Base-by-base conservation (phyloP, 73 alveolate species). In the Paramecium sexaurelia region DNA sequence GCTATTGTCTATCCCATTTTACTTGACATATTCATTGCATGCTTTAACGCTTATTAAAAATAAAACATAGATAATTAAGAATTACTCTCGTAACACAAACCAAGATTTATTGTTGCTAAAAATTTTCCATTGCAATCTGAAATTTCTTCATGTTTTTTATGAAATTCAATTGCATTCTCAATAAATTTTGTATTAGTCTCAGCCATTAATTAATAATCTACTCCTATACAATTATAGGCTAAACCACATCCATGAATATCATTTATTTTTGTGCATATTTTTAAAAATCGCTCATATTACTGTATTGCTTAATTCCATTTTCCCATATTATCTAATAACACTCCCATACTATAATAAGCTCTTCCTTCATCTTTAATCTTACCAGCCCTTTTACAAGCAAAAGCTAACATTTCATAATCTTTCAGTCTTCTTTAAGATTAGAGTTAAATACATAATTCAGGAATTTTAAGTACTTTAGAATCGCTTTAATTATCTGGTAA, bases 361-460 rank as follows among this genome's bases (percentile, higher is more conserved):
- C 99, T 75, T n/a, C 99, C 99, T 84, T 96, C 99, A 85, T 96
- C 99, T 85, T 97, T 95, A 6, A 97, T 91, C 45, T 94, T 96
- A 22, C 99, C 99, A 40, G 98, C 99, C 56, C 99, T 78, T 69
- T 95, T 96, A 69, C 99, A 96, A 15, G 99, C 99, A 85, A 95
- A 95, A 11, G 99, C 97, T 1, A 96, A 92, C 84, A 96, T 96
- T 40, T 94, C 94, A 86, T 96, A 96, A 89, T 96, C 99, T 66
- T 95, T 95, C 19, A 95, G 84, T 61, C 99, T 66, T 82, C 96
- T 95, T 71, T 90, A 40, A 20, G 98, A 94, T 41, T 95, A 91
- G 8, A 96, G 75, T 35, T 94, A 43, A 86, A 94, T 96, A 36
- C 87, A 92, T 47, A 94, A 85, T 85, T 96, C 99, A 15, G 94